phyloP scores from a whole-genome alignment of 371 early-diverging fungal genomes.

The Mortierella sp. region DNA sequence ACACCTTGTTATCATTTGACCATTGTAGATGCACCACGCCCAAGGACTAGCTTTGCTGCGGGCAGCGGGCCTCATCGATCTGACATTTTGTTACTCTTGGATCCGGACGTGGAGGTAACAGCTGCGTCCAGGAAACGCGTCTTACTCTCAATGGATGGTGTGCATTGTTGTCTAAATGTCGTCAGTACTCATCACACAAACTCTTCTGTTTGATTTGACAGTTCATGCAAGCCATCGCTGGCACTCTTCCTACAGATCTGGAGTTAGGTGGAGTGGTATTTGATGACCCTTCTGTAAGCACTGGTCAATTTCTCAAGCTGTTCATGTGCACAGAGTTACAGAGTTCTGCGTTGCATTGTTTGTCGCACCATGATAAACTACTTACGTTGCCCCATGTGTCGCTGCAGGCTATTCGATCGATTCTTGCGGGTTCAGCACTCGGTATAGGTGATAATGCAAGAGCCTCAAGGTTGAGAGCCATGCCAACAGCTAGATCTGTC shows the following conservation, averaged over 20 bases:
- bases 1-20: not conserved
- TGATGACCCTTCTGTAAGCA: constrained; percentile 36
- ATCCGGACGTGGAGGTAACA: no score
- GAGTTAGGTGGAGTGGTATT: constrained; percentile 27
- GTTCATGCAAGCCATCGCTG: constrained; percentile 50
- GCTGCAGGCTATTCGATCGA: constrained; percentile 24
- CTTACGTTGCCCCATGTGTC: not conserved
- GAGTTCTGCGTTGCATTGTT: not conserved
- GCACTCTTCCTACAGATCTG: constrained; percentile 23
- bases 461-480: constrained; percentile 24
- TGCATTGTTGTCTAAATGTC: no score
- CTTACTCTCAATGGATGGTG: no score
- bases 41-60: constrained; percentile 8
- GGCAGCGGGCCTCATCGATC: constrained; percentile 18
- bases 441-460: constrained; percentile 11
- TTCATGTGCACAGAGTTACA: not conserved
- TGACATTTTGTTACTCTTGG: no score
- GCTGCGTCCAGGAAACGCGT: no score
- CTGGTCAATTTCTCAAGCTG: not conserved
- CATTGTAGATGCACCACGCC: constrained; percentile 22
- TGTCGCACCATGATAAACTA: not conserved
- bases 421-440: constrained; percentile 17
- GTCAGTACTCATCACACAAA: no score
- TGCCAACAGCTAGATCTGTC: constrained; percentile 9
- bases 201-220: no score